A percentile compares a stretch with the other conserved stretches of the same genome.
Evolutionary conservation across 352 stramenopile genomes (phyloP).

Genomic region (Peronospora tabacina): DNA sequence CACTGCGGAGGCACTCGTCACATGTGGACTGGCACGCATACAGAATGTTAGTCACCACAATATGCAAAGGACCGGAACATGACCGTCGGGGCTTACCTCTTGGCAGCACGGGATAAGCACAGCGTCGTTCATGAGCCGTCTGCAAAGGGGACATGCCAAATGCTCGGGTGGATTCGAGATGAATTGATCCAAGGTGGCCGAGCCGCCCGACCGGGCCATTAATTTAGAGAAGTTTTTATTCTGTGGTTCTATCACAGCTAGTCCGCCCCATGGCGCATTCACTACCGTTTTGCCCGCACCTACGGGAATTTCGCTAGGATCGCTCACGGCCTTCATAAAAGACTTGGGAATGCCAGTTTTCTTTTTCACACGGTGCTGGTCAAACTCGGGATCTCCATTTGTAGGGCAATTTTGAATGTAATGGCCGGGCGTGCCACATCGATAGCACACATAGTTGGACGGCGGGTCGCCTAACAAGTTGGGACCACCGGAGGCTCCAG

Average conservation of each 20-base stretch:
- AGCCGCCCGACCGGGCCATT: slow-evolving; percentile 83
- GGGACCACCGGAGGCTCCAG: slow-evolving; percentile 10
- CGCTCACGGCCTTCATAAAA: slow-evolving; percentile 84
- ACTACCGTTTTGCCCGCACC: slow-evolving; percentile 81
- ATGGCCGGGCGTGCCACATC: slow-evolving; percentile 74
- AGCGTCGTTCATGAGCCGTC: slow-evolving; percentile 81
- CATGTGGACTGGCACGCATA: slow-evolving; percentile 50
- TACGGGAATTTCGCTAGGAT: slow-evolving; percentile 78
- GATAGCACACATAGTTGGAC: slow-evolving; percentile 81
- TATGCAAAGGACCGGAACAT: slow-evolving; percentile 14
- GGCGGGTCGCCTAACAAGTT: slow-evolving; percentile 52
- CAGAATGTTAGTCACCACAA: slow-evolving; percentile 8
- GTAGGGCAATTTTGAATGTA: slow-evolving; percentile 87
- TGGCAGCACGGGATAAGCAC: slow-evolving; percentile 84
- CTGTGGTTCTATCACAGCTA: slow-evolving; percentile 87
- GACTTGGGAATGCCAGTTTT: slow-evolving; percentile 85
- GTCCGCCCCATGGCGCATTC: slow-evolving; percentile 72
- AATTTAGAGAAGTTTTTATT: slow-evolving; percentile 91
- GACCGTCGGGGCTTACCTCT: slow-evolving; percentile 49
- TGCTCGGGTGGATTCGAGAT: slow-evolving; percentile 85
- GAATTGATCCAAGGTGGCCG: slow-evolving; percentile 86
- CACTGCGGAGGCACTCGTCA: slow-evolving; percentile 72
- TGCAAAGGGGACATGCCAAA: slow-evolving; percentile 85
- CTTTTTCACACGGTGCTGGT: slow-evolving; percentile 84
- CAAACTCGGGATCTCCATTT: slow-evolving; percentile 82